Evolutionary conservation across 352 stramenopile genomes (phyloP).

Genomic region (Pythium periplocum): DNA sequence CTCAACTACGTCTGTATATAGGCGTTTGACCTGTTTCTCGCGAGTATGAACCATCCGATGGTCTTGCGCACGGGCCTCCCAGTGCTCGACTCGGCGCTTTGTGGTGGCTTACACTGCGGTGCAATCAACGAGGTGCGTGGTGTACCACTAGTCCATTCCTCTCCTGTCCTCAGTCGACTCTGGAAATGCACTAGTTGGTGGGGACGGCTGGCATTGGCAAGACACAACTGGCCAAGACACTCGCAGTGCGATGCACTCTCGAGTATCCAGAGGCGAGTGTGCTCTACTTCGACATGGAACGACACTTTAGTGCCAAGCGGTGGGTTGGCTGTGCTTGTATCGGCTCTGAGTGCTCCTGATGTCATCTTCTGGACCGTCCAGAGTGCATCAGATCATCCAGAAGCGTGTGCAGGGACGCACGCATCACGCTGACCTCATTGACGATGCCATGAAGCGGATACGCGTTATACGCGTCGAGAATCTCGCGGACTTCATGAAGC

Average conservation of each 20-base stretch:
- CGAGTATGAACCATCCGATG: constrained; percentile 57
- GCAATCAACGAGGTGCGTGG: constrained; percentile 10
- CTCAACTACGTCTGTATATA: constrained; percentile 15
- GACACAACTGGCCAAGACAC: constrained; percentile 67
- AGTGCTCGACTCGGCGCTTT: constrained; percentile 52
- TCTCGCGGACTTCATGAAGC: background rate
- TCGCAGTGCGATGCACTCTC: constrained; percentile 59
- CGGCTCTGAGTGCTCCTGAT: background rate
- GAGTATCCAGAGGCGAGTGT: constrained; percentile 52
- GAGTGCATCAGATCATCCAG: constrained; percentile 43
- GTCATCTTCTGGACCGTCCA: constrained; percentile 4
- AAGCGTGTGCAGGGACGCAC: constrained; percentile 22
- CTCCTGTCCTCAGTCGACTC: background rate
- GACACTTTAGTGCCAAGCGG: constrained; percentile 72
- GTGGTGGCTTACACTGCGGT: constrained; percentile 41
- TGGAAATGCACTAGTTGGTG: constrained; percentile 36
- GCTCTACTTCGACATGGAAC: constrained; percentile 68
- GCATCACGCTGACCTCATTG: constrained; percentile 13
- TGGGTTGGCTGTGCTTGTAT: constrained; percentile 5
- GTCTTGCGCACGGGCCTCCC: constrained; percentile 61
- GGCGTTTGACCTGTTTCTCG: constrained; percentile 78
- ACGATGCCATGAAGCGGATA: constrained; percentile 34
- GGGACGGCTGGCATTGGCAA: constrained; percentile 73
- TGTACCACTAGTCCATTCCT: background rate
- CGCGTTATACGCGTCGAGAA: constrained; percentile 21